These are phyloP conservation scores for Alternaria triticimaculans DNA, from an alignment of 2,329 filamentous ascomycete genomes.

Conservation along the genomic window DNA sequence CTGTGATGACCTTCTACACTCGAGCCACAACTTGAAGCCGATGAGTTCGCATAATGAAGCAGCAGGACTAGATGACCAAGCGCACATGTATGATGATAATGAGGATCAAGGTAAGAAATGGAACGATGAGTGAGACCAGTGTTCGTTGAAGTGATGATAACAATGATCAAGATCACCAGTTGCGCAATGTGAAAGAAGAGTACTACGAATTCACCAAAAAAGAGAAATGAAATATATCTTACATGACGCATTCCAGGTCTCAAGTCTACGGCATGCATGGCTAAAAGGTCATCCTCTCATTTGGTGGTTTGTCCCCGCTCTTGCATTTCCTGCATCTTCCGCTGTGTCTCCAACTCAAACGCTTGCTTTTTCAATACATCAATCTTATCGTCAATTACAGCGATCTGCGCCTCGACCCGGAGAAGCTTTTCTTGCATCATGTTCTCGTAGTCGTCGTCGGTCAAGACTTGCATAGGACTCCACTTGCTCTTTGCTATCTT, in stretches of 20 bases:
- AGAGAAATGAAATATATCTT: neutral
- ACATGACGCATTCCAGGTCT: neutral
- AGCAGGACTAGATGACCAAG: neutral
- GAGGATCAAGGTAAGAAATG: neutral
- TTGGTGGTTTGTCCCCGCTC: neutral
- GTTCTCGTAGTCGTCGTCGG: slow-evolving; percentile 74
- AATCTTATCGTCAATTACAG: slow-evolving; percentile 78
- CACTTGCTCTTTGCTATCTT: slow-evolving; percentile 67
- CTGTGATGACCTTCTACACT: neutral
- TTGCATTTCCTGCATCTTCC: slow-evolving; percentile 14
- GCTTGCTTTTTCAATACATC: slow-evolving; percentile 53
- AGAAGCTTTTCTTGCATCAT: slow-evolving; percentile 76
- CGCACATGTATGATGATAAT: neutral
- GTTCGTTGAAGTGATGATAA: neutral
- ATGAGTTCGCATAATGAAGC: too few relatives aligned
- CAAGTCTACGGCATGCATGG: neutral
- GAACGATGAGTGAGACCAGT: neutral
- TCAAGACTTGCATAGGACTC: slow-evolving; percentile 73
- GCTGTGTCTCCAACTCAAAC: slow-evolving; percentile 24
- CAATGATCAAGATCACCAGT: neutral
- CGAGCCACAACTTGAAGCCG: neutral
- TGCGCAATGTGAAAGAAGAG: neutral
- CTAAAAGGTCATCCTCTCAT: neutral
- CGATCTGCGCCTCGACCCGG: slow-evolving; percentile 76
- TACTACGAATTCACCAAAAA: neutral